Conservation (phyloP, 1,139 yeast species). For the Pichia sp. region DNA sequence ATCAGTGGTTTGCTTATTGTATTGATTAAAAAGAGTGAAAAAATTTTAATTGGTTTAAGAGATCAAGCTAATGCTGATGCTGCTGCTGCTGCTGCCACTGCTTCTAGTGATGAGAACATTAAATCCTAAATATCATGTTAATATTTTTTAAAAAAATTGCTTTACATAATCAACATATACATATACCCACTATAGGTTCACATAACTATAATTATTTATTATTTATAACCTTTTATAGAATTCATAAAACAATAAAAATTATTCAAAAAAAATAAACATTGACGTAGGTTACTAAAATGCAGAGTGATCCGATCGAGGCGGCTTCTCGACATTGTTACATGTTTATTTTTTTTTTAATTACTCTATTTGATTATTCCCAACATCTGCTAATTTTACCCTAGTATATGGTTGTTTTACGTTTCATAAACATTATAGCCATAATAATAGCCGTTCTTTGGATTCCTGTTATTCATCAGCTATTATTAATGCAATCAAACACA, state of each 20-base stretch:
- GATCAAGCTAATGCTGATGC: background rate
- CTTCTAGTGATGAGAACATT: no score
- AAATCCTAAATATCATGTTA: no score
- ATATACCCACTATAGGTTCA: no score
- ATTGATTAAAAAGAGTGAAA: slow-evolving; percentile 16
- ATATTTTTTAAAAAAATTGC: no score
- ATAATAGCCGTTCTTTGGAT: background rate
- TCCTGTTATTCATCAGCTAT: background rate
- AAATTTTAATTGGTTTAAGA: slow-evolving; percentile 10
- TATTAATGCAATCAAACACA: background rate
- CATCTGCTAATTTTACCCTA: background rate
- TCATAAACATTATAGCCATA: background rate
- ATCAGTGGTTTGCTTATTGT: slow-evolving; percentile 17
- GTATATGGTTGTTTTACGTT: background rate
- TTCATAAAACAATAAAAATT: no score
- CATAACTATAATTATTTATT: no score
- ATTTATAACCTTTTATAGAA: no score
- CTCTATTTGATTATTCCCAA: background rate
- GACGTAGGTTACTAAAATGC: no score
- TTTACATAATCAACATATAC: no score
- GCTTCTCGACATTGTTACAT: background rate
- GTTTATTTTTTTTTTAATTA: background rate
- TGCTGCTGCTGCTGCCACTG: no score
- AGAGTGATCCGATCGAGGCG: no score
- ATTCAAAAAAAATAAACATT: no score